Base-by-base conservation (phyloP, 495 filamentous ascomycete genomes). In the Jackrogersella multiformis region DNA sequence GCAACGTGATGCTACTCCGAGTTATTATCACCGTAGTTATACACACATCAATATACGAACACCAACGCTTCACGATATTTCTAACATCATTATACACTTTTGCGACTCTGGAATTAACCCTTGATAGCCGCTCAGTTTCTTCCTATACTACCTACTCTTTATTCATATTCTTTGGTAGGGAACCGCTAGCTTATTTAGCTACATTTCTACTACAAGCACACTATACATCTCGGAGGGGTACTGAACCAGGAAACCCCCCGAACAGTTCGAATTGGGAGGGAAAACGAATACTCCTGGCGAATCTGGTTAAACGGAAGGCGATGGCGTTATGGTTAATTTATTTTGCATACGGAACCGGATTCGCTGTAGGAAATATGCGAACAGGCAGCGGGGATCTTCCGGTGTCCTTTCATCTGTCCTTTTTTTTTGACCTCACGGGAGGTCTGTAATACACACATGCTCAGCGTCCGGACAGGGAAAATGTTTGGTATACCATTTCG, bases 391-490 rank as follows among this genome's bases (percentile, higher is more conserved):
- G 20, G 36, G 2, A 9, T 32, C 8, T 53, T 54, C 38, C 44
- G 52, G 39, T 36, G 61, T 39, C 18, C 21, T 46, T 44, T 10
- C 20, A 46, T 24, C 5, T 46, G 23, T 46, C 18, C n/a, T n/a
- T n/a, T 3, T 30, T 63, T 46, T 41, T 53, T 42, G 39, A n/a
- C 41, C 35, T 51, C 42, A 16, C 32, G 5, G 12, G 26, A 42
- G 38, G 58, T 53, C 45, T 68, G 42, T 56, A 68, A 58, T 63
- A 54, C 30, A 39, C 30, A 39, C 53, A 23, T 34, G 28, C 32
- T 24, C 23, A 39, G n/a, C 18, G 42, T 41, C 44, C 32, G 20
- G 20, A 54, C 10, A n/a, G 45, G 54, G 30, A 34, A 36, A 24
- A 45, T 26, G 13, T 57, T 46, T 39, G 9, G 24, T 53, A 41